Evolutionary conservation across 805 yeast species (phyloP), one percentile per base, ranked within the genome.

Genomic region (Starmerella scarabaei): DNA sequence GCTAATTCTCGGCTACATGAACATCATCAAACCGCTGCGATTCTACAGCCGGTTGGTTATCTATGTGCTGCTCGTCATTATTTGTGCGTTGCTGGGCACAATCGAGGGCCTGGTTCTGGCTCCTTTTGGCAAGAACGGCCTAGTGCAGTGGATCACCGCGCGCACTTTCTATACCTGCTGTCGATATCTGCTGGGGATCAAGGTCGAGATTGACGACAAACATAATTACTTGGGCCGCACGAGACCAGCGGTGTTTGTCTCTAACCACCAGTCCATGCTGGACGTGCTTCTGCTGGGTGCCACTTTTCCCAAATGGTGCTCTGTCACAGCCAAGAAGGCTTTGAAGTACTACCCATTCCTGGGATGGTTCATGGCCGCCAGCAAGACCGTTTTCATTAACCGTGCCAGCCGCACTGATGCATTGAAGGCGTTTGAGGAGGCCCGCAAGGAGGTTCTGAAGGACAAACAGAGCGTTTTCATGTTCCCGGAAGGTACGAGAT

Each of bases 401-500:
- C 75, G 99, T 58, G 64, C 75, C 5, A 77, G 75, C 57, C 73
- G 83, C 48, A 74, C 72, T 42, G 75, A 79, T 55, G 85, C 96
- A 18, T 72, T 83, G 42, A 66, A 65, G 41, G 80, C 91, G 8
- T 71, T 91, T 57, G 77, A 77, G 38, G 59, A 62, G 12, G 94
- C 96, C 4, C 68, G 83, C 38, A 59, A 61, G 9, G 66, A 66
- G 20, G 67, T 91, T 58, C 77, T 75, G 55, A 54, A 58, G 4
- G 66, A 75, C 36, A 73, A 75, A 54, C 77, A 86, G 52, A 82
- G 80, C 14, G 68, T 91, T 19, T 91, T 78, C 70, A 75, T 91
- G 63, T 91, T 86, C 68, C 95, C 97, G 20, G 99, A 91, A 62
- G 99, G 99, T 21, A 91, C 98, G 2, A 73, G 99, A 61, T 84